A percentile compares a stretch with the other conserved stretches of the same genome.
Evolutionary conservation across 2,329 filamentous ascomycete genomes (phyloP).

Genomic region (Ophiosphaerella korrae): DNA sequence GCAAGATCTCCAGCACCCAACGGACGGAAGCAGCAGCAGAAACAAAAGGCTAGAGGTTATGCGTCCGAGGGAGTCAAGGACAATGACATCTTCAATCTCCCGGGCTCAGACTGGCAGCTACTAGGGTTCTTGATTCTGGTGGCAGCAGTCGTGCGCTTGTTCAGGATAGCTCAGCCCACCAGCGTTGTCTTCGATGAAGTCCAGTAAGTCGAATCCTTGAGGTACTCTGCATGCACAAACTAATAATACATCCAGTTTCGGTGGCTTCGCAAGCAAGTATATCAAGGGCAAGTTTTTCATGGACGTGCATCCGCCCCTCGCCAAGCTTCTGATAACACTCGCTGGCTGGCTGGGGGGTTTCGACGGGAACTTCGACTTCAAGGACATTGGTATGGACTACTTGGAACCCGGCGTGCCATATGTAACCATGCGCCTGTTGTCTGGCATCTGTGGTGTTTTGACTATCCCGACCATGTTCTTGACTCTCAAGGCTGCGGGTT

Average conservation of each 20-base stretch:
- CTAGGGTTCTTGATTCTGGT: slow-evolving; percentile 74
- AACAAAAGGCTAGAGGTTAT: slow-evolving; percentile 59
- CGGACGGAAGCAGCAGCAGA: slow-evolving; percentile 44
- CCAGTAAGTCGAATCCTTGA: slow-evolving; percentile 70
- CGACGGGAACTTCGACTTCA: slow-evolving; percentile 96
- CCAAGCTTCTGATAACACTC: slow-evolving; percentile 94
- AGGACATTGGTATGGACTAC: slow-evolving; percentile 99
- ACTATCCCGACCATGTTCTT: slow-evolving; percentile 93
- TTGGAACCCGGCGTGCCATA: slow-evolving; percentile 93
- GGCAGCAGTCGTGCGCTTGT: slow-evolving; percentile 80
- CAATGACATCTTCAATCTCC: slow-evolving; percentile 89
- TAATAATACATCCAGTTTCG: slow-evolving; percentile 69
- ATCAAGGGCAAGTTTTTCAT: slow-evolving; percentile 99
- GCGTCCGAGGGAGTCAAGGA: slow-evolving; percentile 80
- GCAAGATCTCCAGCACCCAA: slow-evolving; percentile 22
- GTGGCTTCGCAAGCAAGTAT: slow-evolving; percentile 97
- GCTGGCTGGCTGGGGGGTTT: slow-evolving; percentile 95
- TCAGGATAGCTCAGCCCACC: slow-evolving; percentile 92
- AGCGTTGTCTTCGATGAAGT: slow-evolving; percentile 99
- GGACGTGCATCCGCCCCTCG: slow-evolving; percentile 98
- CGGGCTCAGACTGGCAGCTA: slow-evolving; percentile 80
- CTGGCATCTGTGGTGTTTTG: slow-evolving; percentile 85
- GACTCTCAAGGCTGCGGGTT: slow-evolving; percentile 88
- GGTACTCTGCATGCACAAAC: slow-evolving; percentile 2
- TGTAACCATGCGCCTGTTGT: slow-evolving; percentile 94